Base-by-base conservation (phyloP, 1,284 basidiomycete species). In the Rhodofomes roseus region DNA sequence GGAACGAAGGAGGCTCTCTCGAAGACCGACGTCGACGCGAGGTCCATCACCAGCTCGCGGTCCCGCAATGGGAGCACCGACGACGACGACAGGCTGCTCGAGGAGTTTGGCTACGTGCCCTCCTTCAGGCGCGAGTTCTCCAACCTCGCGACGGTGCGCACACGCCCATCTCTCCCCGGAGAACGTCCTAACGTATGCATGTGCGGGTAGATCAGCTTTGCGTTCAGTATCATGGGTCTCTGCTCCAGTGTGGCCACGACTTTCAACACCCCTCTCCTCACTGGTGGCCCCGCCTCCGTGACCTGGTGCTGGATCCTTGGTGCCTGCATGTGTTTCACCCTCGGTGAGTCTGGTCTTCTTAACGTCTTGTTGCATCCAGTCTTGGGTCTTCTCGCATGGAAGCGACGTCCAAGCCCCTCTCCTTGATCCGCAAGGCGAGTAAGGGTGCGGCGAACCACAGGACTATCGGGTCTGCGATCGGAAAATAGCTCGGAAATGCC, bases 251-350 rank as follows among this genome's bases (percentile, higher is more conserved):
- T 93, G 44, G 84, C 91, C 1, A 92, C 85, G 27, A 93, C 92
- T 0, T 90, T 93, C 77, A 89, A 92, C 65, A 91, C 89, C 0
- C 92, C 92, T 0, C 74, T 93, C 41, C 75, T 84, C 16, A 79
- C 87, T 2, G 92, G 90, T 4, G 92, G 92, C 2, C 92, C 92
- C 16, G 77, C 89, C n/a, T 85, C 87, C n/a, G 89, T 86, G 39
- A 84, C 85, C 2, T 92, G 91, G 91, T 92, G 89, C 68, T 93
- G 92, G 91, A 85, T 90, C 62, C 72, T 89, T 3, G 90, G 91
- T n/a, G 81, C 87, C 1, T 72, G 65, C 34, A 90, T 91, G 83
- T 92, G 89, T 73, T 84, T 92, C 67, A 89, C 89, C 1, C 79
- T 93, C 22, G 87, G 77, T 72, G 58, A 41, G 70, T 70, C 53